Evolutionary conservation across 208 protist species (phyloP).

Genomic region (Acanthamoeba healyi): DNA sequence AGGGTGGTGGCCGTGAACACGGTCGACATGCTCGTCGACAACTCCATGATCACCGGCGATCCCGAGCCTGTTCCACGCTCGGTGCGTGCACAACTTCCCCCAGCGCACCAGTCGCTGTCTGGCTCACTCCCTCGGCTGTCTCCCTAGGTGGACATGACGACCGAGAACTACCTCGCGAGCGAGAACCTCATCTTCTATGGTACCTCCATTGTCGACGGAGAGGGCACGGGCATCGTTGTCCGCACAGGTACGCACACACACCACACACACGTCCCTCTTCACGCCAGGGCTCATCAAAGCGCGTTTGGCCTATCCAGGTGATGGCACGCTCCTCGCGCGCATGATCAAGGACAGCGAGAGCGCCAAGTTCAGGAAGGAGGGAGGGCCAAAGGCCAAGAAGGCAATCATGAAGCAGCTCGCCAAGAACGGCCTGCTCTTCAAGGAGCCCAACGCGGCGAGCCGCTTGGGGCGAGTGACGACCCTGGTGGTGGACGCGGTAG

Average conservation of each 20-base stretch:
- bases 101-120: no score
- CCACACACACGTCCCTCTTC: no score
- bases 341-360: slow-evolving; percentile 56
- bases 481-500: slow-evolving; percentile 7
- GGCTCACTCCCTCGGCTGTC: no score
- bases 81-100: no score
- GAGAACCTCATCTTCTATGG: slow-evolving; percentile 63
- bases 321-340: slow-evolving; percentile 29
- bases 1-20: background rate
- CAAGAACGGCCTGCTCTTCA: slow-evolving; percentile 57
- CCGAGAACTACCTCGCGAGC: slow-evolving; percentile 23
- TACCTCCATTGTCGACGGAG: slow-evolving; percentile 12
- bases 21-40: slow-evolving; percentile 25
- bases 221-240: slow-evolving; percentile 14
- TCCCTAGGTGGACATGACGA: slow-evolving; percentile 11
- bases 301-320: no score
- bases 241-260: no score
- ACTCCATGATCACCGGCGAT: slow-evolving; percentile 30
- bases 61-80: background rate
- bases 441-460: slow-evolving; percentile 9
- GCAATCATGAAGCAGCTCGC: slow-evolving; percentile 35
- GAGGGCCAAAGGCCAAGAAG: slow-evolving; percentile 54
- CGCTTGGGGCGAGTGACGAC: slow-evolving; percentile 33
- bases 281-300: no score
- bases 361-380: slow-evolving; percentile 29